phyloP scores from a whole-genome alignment of 805 yeast species.

The Candida namnaoensis region DNA sequence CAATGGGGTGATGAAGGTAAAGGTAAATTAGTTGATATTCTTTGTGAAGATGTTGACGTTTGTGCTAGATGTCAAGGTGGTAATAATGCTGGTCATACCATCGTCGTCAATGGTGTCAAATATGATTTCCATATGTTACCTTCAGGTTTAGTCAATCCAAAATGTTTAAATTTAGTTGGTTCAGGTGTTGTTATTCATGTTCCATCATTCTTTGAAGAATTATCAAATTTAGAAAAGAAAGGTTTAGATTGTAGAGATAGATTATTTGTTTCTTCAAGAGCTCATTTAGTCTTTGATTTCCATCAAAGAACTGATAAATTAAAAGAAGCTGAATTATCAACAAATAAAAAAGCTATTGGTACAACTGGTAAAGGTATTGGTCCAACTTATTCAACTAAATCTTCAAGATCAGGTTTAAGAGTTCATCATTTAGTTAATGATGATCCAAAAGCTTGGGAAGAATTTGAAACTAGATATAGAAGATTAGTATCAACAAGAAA shows the following conservation, averaged over 20 bases:
- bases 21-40: slow-evolving; percentile 91
- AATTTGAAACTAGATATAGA: slow-evolving; percentile 69
- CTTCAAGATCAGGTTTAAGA: slow-evolving; percentile 92
- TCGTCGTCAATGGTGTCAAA: slow-evolving; percentile 80
- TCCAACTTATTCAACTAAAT: slow-evolving; percentile 95
- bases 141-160: slow-evolving; percentile 92
- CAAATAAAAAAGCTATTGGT: slow-evolving; percentile 77
- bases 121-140: slow-evolving; percentile 99
- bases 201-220: slow-evolving; percentile 86
- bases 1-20: slow-evolving; percentile 99
- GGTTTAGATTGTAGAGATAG: slow-evolving; percentile 62
- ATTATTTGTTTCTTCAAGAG: slow-evolving; percentile 83
- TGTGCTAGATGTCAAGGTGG: slow-evolving; percentile 99
- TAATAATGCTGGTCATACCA: slow-evolving; percentile 98
- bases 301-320: slow-evolving; percentile 95
- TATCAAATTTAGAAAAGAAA: slow-evolving; percentile 70
- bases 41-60: slow-evolving; percentile 91
- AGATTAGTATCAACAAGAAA: slow-evolving; percentile 74
- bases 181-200: slow-evolving; percentile 95
- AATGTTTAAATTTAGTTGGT: slow-evolving; percentile 84
- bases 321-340: slow-evolving; percentile 79
- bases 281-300: slow-evolving; percentile 95
- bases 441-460: slow-evolving; percentile 89
- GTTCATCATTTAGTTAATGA: slow-evolving; percentile 91
- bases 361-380: slow-evolving; percentile 99